phyloP scores from a whole-genome alignment of 805 yeast species.

The Saturnispora ahearnii region DNA sequence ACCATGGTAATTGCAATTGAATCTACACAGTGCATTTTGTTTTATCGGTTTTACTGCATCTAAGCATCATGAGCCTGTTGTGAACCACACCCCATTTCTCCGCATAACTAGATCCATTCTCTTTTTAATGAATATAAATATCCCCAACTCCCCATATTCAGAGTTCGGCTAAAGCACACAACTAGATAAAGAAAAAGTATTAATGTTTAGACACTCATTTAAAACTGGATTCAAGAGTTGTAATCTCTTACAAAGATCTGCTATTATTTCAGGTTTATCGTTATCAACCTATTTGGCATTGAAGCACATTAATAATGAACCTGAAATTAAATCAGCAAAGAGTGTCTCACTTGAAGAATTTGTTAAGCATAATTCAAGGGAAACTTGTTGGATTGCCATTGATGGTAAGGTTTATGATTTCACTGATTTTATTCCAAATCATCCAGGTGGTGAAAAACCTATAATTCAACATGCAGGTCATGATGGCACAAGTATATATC shows the following conservation, averaged over 20 bases:
- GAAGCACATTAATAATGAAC: not conserved
- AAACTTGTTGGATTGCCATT: slow-evolving; percentile 79
- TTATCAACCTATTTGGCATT: not conserved
- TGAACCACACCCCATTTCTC: not conserved
- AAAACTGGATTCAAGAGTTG: not conserved
- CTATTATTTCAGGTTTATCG: not conserved
- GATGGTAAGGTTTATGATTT: slow-evolving; percentile 75
- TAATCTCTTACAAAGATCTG: not conserved
- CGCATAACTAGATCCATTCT: not conserved
- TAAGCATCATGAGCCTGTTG: not conserved
- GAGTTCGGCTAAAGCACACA: not conserved
- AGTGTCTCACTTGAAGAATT: slow-evolving; percentile 32
- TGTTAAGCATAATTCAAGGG: slow-evolving; percentile 43
- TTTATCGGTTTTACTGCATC: not conserved
- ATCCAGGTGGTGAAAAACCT: slow-evolving; percentile 46
- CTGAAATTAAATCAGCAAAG: not conserved
- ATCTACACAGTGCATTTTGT: too few relatives aligned
- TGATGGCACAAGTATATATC: slow-evolving; percentile 60
- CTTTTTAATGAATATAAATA: not conserved
- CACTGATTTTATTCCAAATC: slow-evolving; percentile 41
- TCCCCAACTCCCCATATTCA: not conserved
- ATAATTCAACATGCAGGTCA: slow-evolving; percentile 40
- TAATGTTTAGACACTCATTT: not conserved
- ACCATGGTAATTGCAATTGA: too few relatives aligned
- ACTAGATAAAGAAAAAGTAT: too few relatives aligned